Base-by-base conservation (phyloP, 495 filamentous ascomycete genomes). In the Daldinia loculata region DNA sequence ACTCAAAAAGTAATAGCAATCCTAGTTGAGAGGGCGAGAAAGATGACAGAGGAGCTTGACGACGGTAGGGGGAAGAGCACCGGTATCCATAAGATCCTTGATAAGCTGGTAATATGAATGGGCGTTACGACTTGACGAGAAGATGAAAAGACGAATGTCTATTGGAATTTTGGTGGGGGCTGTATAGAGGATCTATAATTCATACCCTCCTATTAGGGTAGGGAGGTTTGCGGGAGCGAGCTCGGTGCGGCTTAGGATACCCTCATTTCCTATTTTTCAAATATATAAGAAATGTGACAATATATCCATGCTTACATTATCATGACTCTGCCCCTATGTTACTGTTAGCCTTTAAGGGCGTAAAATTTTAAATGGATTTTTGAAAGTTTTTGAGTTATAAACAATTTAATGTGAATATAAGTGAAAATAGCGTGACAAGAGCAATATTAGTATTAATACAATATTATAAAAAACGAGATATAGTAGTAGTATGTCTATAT, bases 11-110 rank as follows among this genome's bases (percentile, higher is more conserved):
- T 97, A 2, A 78, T 99, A 39, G 73, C 76, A 22, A 87, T 90
- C 39, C 76, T 97, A 72, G 85, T 87, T 30, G 86, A 84, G 61
- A 87, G 89, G 67, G 93, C 93, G 26, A 78, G 87, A 57, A 81
- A 79, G 67, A 81, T 93, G 78, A 87, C 94, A 41, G 88, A 90
- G 52, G 84, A 84, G 68, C 85, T 93, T n/a, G 91, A 91, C 53
- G 80, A 81, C 63, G 85, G 77, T 67, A 70, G 74, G 71, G 83
- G 82, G 34, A 81, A 78, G 75, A 81, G 79, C 15, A 53, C 56
- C 30, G 81, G 79, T 0, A 80, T 89, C 34, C 77, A 86, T 55
- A 80, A 79, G 72, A 87, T 89, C 24, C 58, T 88, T 65, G 86
- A 88, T 38, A 78, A 74, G 61, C 70, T 84, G 63, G 76, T 75